Conservation (phyloP, 306 rosid species). For the Dalbergia cochinchinensis region DNA sequence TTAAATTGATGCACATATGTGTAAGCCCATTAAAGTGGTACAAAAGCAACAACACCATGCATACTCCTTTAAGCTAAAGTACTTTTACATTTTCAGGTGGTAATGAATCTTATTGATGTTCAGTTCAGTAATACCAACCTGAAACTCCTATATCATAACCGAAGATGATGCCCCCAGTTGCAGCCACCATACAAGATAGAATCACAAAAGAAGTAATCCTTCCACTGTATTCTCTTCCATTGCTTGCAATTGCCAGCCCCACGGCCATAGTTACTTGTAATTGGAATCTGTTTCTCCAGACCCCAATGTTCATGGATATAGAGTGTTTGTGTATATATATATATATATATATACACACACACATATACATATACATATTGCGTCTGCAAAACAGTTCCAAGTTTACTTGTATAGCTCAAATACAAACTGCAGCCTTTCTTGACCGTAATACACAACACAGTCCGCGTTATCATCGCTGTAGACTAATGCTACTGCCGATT, state of each 20-base stretch:
- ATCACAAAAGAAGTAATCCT: background rate
- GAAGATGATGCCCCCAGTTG: background rate
- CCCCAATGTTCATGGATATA: background rate
- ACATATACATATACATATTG: background rate
- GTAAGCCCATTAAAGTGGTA: too few relatives aligned
- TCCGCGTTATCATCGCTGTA: background rate
- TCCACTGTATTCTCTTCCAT: background rate
- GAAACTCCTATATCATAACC: background rate
- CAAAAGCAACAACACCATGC: too few relatives aligned
- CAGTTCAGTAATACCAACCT: background rate
- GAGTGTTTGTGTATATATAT: too few relatives aligned
- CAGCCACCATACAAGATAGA: background rate
- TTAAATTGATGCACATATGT: too few relatives aligned
- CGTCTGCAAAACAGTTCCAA: background rate
- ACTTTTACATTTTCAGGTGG: too few relatives aligned
- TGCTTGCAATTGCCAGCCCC: background rate
- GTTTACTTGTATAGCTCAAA: background rate
- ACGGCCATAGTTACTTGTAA: background rate
- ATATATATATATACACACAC: too few relatives aligned
- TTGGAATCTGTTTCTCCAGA: background rate
- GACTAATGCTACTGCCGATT: background rate
- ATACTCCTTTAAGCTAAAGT: too few relatives aligned
- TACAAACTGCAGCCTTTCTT: constrained; percentile 13
- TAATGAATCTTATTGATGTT: too few relatives aligned
- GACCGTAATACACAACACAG: background rate